A percentile compares a stretch with the other conserved stretches of the same genome.
Conservation (phyloP, 768 basidiomycete species). For the Asterophora parasitica region DNA sequence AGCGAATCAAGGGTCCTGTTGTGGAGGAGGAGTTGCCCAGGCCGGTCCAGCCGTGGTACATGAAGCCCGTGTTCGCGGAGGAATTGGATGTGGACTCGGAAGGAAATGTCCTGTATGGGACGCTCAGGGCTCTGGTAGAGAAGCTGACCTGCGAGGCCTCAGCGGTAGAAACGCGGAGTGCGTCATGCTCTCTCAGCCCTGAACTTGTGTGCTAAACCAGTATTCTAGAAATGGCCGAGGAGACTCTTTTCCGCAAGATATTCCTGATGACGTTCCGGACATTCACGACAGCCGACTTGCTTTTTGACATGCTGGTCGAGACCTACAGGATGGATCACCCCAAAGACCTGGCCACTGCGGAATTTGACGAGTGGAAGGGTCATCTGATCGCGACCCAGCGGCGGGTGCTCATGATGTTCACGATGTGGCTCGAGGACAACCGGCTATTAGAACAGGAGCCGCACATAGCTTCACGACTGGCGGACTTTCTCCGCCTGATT, state of each 20-base stretch:
- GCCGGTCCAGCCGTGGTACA: constrained; percentile 48
- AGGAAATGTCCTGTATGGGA: constrained; percentile 64
- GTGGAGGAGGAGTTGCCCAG: constrained; percentile 37
- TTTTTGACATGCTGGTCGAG: constrained; percentile 66
- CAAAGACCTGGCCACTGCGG: constrained; percentile 42
- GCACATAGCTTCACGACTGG: constrained; percentile 51
- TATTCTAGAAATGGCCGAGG: constrained; percentile 20
- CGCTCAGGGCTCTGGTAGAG: constrained; percentile 68
- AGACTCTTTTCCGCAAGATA: constrained; percentile 42
- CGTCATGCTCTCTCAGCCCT: constrained; percentile 23
- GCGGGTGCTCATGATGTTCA: constrained; percentile 51
- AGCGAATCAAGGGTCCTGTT: constrained; percentile 35
- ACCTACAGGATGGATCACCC: constrained; percentile 55
- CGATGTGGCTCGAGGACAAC: constrained; percentile 59
- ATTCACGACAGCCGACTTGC: constrained; percentile 61
- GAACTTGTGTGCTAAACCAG: not conserved
- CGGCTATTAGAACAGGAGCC: constrained; percentile 62
- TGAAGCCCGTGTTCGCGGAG: constrained; percentile 53
- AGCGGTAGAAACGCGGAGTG: constrained; percentile 47
- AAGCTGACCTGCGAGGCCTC: constrained; percentile 47
- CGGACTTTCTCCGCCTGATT: constrained; percentile 47
- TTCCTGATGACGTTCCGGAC: constrained; percentile 85
- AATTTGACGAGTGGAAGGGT: constrained; percentile 64
- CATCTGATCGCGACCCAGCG: constrained; percentile 61
- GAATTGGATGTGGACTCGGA: constrained; percentile 63